Base-by-base conservation (phyloP, 805 yeast species). In the Metschnikowia koreensis region DNA sequence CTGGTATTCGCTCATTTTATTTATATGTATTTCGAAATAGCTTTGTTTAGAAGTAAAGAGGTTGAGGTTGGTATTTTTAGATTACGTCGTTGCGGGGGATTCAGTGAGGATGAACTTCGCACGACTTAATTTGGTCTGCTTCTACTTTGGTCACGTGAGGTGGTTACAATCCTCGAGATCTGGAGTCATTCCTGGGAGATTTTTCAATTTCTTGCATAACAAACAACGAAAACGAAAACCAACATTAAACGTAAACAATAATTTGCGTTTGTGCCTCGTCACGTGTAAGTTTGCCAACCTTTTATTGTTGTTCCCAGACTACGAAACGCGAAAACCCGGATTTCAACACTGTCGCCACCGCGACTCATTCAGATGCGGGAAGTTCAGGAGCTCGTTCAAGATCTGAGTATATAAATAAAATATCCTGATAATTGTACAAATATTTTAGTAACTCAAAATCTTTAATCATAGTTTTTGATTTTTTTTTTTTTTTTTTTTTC, bases 1-100 rank as follows among this genome's bases (percentile, higher is more conserved):
- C 42, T 60, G 63, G 47, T 50, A 59, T 48, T 60, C 64, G 46
- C 65, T 61, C 65, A 61, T 61, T 46, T 28, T 28, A 7, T n/a
- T 15, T 15, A 8, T 11, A 2, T n/a, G 12, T 17, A 7, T 28
- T 16, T 16, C 28, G 27, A 7, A 12, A 3, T 2, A 9, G 11
- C 29, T 40, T 15, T 38, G 17, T 28, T 10, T 31, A 31, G 6
- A 31, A 12, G 12, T 10, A 31, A 31, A 10, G 6, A 6, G 34
- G 34, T 2, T 9, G 12, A 12, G 10, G 13, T 6, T 31, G 10
- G 13, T 31, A 31, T 31, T 31, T 31, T 10, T 31, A 12, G 34
- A 31, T 10, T 10, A 6, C 10, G 13, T 31, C 34, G 34, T 31
- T 31, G 34, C 34, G 34, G 34, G 34, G 34, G 34, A 31, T 31